These are phyloP conservation scores for Cinnamomum micranthum DNA, from an alignment of 164 flowering plant species.

Conservation along the genomic window DNA sequence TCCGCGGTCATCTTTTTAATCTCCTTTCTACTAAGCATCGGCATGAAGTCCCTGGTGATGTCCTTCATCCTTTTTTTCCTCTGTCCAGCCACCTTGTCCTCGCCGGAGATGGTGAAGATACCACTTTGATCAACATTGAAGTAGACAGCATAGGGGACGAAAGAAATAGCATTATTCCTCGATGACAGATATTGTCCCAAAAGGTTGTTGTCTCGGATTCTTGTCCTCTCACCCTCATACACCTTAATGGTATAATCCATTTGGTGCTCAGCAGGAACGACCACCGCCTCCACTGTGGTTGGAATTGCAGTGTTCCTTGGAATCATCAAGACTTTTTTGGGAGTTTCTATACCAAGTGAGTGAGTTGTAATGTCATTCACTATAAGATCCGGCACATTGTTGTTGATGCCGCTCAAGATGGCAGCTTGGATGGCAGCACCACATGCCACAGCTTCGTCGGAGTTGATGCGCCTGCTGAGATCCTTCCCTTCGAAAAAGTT, in stretches of 20 bases:
- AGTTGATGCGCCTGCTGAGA: conserved; percentile 58
- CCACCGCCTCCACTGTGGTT: conserved; percentile 40
- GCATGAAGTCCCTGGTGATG: no score
- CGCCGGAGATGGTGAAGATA: conserved; percentile 54
- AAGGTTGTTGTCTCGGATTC: conserved; percentile 50
- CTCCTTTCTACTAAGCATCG: no score
- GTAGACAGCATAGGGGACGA: conserved; percentile 45
- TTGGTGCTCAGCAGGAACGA: conserved; percentile 41
- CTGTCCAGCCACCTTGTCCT: conserved; percentile 54
- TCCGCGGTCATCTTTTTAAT: no score
- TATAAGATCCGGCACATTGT: neutral
- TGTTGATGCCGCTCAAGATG: neutral
- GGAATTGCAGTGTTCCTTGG: conserved; percentile 59
- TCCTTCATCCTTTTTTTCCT: conserved; percentile 12
- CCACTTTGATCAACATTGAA: conserved; percentile 56
- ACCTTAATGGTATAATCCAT: conserved; percentile 48
- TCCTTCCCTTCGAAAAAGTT: conserved; percentile 61
- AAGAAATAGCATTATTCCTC: neutral
- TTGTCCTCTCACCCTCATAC: conserved; percentile 60
- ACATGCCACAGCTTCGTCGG: conserved; percentile 61
- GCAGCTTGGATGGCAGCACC: conserved; percentile 54
- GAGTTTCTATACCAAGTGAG: conserved; percentile 37
- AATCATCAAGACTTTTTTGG: conserved; percentile 43
- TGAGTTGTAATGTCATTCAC: neutral
- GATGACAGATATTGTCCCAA: conserved; percentile 38